Conservation (phyloP, 176 grass and related monocot genomes). For the Metroxylon sagu region DNA sequence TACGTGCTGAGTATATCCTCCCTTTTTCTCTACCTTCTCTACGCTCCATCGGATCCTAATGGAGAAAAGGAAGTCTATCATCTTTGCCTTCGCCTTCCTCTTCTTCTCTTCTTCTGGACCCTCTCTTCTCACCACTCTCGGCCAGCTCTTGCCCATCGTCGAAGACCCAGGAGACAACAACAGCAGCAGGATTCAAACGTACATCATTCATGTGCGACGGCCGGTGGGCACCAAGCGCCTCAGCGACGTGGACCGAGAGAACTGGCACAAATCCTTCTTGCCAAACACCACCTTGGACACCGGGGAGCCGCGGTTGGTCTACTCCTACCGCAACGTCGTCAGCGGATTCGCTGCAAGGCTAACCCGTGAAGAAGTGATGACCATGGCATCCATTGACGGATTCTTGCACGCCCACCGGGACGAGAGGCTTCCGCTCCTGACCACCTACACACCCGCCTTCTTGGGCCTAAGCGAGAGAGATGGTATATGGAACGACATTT, state of each 20-base stretch:
- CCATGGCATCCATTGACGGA: conserved; percentile 33
- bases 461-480: conserved; percentile 53
- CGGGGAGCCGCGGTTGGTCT: conserved; percentile 38
- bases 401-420: conserved; percentile 52
- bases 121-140: too few relatives aligned
- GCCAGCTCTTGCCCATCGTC: not conserved
- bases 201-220: conserved; percentile 59
- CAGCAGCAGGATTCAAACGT: conserved; percentile 24
- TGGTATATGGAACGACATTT: not conserved
- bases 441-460: conserved; percentile 77
- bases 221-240: conserved; percentile 6
- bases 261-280: conserved; percentile 74
- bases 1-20: too few relatives aligned
- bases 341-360: conserved; percentile 79
- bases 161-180: not conserved
- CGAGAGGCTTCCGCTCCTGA: conserved; percentile 44
- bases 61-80: too few relatives aligned
- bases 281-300: conserved; percentile 15
- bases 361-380: conserved; percentile 42
- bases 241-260: conserved; percentile 9
- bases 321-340: conserved; percentile 67
- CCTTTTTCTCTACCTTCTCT: too few relatives aligned
- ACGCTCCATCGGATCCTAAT: too few relatives aligned
- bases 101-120: too few relatives aligned
- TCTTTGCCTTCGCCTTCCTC: too few relatives aligned